These are phyloP conservation scores for Nepenthes alata DNA, from an alignment of 179 eudicot genomes.

Conservation along the genomic window DNA sequence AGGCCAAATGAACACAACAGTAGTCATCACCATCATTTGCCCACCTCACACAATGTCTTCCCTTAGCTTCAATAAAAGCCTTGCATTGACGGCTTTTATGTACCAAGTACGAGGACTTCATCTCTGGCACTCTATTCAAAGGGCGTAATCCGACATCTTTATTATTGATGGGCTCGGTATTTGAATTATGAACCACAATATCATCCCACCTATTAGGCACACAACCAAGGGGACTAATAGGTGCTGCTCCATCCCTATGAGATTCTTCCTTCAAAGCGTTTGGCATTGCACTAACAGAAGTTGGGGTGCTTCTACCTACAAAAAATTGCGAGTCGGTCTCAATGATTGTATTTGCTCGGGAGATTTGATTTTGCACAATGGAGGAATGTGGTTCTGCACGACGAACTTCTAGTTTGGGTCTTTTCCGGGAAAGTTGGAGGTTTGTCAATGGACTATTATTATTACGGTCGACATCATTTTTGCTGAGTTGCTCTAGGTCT, in stretches of 20 bases:
- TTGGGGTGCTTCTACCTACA: conserved; percentile 20
- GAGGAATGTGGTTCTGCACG: conserved; percentile 73
- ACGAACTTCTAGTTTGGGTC: conserved; percentile 97
- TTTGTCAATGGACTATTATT: conserved; percentile 25
- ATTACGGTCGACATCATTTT: conserved; percentile 18
- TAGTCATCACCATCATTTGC: conserved; percentile 90
- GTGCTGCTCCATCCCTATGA: conserved; percentile 17
- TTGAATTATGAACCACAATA: conserved; percentile 36
- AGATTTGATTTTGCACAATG: conserved; percentile 25
- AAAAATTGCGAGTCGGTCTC: conserved; percentile 52
- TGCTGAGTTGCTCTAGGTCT: conserved; percentile 25
- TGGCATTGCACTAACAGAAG: conserved; percentile 14
- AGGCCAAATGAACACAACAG: conserved; percentile 85
- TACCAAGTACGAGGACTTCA: conserved; percentile 21
- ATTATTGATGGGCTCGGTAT: conserved; percentile 20
- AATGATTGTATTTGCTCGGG: conserved; percentile 22
- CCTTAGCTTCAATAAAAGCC: conserved; percentile 88
- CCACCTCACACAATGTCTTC: conserved; percentile 91
- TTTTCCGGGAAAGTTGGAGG: conserved; percentile 55
- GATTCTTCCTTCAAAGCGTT: conserved; percentile 15
- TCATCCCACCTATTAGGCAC: conserved; percentile 38
- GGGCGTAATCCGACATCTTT: conserved; percentile 23
- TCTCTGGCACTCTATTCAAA: conserved; percentile 16
- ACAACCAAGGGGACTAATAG: conserved; percentile 12
- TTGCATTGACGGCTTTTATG: conserved; percentile 53